A percentile compares a stretch with the other conserved stretches of the same genome.
Conservation (phyloP, 2,329 filamentous ascomycete species). For the Penicillium rolfsii region DNA sequence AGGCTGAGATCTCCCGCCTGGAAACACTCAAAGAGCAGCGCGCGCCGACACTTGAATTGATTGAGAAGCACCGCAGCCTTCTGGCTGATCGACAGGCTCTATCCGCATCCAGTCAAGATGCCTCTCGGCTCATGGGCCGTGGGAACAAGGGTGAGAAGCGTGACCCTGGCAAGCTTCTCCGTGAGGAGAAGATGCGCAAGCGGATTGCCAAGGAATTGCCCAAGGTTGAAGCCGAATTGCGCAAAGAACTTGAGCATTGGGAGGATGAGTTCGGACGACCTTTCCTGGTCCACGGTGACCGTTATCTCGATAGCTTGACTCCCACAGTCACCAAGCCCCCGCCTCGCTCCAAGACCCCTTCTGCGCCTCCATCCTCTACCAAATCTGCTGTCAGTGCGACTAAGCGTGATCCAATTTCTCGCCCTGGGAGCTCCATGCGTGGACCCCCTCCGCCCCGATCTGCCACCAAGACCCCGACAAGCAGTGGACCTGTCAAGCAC, state of each 20-base stretch:
- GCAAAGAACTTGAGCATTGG: conserved; percentile 79
- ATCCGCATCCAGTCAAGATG: conserved; percentile 88
- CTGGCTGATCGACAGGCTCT: conserved; percentile 86
- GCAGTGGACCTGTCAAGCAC: conserved; percentile 44
- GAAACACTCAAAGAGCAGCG: conserved; percentile 85
- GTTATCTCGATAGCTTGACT: conserved; percentile 82
- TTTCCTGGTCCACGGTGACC: conserved; percentile 89
- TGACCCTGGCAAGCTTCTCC: conserved; percentile 87
- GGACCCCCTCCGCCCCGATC: conserved; percentile 48
- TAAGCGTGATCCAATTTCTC: conserved; percentile 36
- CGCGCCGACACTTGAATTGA: conserved; percentile 75
- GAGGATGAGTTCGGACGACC: conserved; percentile 93
- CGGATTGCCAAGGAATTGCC: conserved; percentile 93
- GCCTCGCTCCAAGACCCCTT: conserved; percentile 55
- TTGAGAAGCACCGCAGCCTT: conserved; percentile 81
- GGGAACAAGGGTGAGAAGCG: conserved; percentile 84
- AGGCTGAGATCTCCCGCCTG: conserved; percentile 82
- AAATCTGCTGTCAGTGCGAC: conserved; percentile 27
- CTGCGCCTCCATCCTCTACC: conserved; percentile 36
- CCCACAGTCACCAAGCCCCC: conserved; percentile 68
- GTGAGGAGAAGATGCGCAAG: conserved; percentile 99
- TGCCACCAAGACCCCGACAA: conserved; percentile 53
- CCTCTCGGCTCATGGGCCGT: conserved; percentile 86
- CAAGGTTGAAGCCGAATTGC: conserved; percentile 83
- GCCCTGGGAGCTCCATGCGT: conserved; percentile 42